Evolutionary conservation across 345 rosid genomes (phyloP), one percentile per base, ranked within the genome.

Genomic region (Eutrema japonicum): DNA sequence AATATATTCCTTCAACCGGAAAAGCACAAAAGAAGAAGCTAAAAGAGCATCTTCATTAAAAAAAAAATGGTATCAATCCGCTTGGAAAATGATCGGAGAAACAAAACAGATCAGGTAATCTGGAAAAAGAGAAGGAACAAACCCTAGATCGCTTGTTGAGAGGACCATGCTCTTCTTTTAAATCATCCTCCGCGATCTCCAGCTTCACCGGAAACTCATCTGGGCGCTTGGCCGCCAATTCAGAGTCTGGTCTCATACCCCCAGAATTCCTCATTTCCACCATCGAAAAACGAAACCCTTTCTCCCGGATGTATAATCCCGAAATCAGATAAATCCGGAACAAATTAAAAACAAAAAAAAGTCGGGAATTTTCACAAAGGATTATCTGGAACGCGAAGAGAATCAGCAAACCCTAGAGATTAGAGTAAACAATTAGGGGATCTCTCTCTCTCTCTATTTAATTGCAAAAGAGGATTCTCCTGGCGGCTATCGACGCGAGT

Each of bases 251-350:
- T 60, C 78, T 85, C 18, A 76, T 41, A 48, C 81, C 84, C 49
- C 82, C 90, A 49, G 94, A 82, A 76, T 81, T 89, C 90, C 88
- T 88, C 86, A 92, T 80, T 79, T 87, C 91, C 77, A 89, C 96
- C 96, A 92, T 88, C 64, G 57, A 68, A 55, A 43, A n/a, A 49
- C 36, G 8, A n/a, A n/a, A n/a, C n/a, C n/a, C n/a, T n/a, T n/a
- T n/a, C n/a, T n/a, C n/a, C n/a, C n/a, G n/a, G n/a, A n/a, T n/a
- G n/a, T 18, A 1, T 18, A 18, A 18, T 18, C 53, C 27, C 40
- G 7, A 61, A 14, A 12, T 22, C 59, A 30, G 59, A 14, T 27
- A 8, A 22, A 14, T 60, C 30, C 49, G 33, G 41, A 41, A 18
- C 22, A 18, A 18, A 18, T 18, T 18, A 18, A 18, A 18, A 18